Evolutionary conservation across 169 alveolate species (phyloP).

Genomic region (Plasmodium sp.): DNA sequence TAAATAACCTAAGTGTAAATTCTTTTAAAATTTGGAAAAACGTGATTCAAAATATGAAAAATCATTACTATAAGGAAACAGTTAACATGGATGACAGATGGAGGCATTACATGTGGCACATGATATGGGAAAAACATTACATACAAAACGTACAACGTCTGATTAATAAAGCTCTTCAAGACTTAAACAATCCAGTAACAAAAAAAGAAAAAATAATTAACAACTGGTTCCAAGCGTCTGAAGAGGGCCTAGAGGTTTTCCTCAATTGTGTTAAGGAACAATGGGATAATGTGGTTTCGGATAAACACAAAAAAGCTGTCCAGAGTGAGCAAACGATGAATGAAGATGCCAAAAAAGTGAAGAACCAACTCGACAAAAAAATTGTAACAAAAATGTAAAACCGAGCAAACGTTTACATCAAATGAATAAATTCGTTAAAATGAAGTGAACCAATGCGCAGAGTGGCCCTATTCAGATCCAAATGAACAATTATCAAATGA

Average conservation of each 20-base stretch:
- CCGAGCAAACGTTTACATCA: neutral
- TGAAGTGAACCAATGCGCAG: neutral
- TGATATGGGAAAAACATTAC: neutral
- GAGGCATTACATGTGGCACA: neutral
- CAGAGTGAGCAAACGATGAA: neutral
- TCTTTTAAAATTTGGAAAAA: neutral
- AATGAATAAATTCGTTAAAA: neutral
- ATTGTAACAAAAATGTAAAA: neutral
- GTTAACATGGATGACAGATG: neutral
- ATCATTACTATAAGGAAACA: neutral
- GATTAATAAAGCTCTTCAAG: neutral
- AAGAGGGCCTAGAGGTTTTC: neutral
- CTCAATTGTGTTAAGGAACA: neutral
- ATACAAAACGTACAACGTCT: neutral
- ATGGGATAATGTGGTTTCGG: neutral
- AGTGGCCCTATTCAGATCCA: neutral
- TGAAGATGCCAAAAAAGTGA: neutral
- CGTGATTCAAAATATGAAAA: neutral
- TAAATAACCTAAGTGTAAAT: neutral
- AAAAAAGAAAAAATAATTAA: neutral
- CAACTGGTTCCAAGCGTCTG: neutral
- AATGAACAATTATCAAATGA: neutral
- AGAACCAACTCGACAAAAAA: neutral
- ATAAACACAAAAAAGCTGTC: neutral
- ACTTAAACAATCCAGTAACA: neutral